These are phyloP conservation scores for Malania oleifera DNA, from an alignment of 164 flowering plant species.

Conservation along the genomic window DNA sequence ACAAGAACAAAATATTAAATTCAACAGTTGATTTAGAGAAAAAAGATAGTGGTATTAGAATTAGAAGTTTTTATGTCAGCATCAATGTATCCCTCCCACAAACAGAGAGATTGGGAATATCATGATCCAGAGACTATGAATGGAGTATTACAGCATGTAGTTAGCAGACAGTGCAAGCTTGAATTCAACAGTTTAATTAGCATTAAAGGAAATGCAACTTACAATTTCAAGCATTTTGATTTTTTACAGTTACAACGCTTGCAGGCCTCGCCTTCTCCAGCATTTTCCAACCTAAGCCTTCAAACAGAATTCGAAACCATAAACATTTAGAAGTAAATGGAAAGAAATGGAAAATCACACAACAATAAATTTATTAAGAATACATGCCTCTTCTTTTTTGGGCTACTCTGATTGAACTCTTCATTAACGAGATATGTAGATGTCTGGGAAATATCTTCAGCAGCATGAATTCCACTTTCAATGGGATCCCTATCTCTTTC, in stretches of 20 bases:
- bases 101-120: not conserved
- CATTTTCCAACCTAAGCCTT: constrained; percentile 61
- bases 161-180: not conserved
- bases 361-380: not conserved
- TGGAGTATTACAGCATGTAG: not conserved
- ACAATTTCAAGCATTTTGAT: constrained; percentile 97
- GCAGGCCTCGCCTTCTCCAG: constrained; percentile 65
- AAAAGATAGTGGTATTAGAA: no score
- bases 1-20: no score
- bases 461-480: constrained; percentile 28
- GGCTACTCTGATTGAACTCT: constrained; percentile 64
- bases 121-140: not conserved
- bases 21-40: no score
- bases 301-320: constrained; percentile 11
- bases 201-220: constrained; percentile 27
- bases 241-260: constrained; percentile 95
- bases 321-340: not conserved
- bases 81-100: no score
- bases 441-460: constrained; percentile 44
- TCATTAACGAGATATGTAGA: constrained; percentile 32
- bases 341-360: not conserved
- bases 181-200: not conserved
- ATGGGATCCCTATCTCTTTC: constrained; percentile 32
- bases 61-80: no score
- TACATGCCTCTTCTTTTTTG: constrained; percentile 75